A percentile compares a stretch with the other conserved stretches of the same genome.
phyloP scores from a whole-genome alignment of 2,329 filamentous ascomycete genomes.

The Monosporascus sp. region DNA sequence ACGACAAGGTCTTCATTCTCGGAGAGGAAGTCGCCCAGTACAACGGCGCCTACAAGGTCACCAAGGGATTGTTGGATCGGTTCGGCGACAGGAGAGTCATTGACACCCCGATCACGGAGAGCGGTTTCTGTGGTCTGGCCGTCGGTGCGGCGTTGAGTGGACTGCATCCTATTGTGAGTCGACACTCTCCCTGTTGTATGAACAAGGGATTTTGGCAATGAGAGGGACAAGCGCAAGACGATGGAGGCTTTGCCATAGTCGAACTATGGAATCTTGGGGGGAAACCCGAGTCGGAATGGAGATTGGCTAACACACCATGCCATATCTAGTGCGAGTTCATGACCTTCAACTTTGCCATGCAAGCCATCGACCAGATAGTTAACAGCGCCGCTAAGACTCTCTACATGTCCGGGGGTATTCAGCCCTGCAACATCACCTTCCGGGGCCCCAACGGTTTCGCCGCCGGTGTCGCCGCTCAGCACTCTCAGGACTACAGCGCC shows the following conservation, averaged over 20 bases:
- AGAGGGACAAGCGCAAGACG: neutral
- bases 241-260: neutral
- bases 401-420: conserved; percentile 99
- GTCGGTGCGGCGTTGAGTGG: conserved; percentile 93
- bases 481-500: conserved; percentile 97
- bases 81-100: conserved; percentile 98
- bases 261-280: neutral
- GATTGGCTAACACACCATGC: conserved; percentile 2
- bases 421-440: conserved; percentile 99
- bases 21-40: conserved; percentile 99
- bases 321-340: conserved; percentile 86
- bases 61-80: conserved; percentile 92
- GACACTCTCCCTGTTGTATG: neutral
- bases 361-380: conserved; percentile 99
- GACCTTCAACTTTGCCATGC: conserved; percentile 99
- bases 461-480: conserved; percentile 89
- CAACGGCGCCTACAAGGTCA: conserved; percentile 99
- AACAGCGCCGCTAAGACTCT: conserved; percentile 99
- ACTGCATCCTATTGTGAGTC: conserved; percentile 83
- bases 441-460: conserved; percentile 98
- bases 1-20: conserved; percentile 91
- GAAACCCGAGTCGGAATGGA: neutral
- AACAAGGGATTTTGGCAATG: neutral
- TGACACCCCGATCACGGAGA: conserved; percentile 97
- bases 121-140: conserved; percentile 88